Conservation (phyloP, 2,329 filamentous ascomycete species). For the Gremmenia infestans region DNA sequence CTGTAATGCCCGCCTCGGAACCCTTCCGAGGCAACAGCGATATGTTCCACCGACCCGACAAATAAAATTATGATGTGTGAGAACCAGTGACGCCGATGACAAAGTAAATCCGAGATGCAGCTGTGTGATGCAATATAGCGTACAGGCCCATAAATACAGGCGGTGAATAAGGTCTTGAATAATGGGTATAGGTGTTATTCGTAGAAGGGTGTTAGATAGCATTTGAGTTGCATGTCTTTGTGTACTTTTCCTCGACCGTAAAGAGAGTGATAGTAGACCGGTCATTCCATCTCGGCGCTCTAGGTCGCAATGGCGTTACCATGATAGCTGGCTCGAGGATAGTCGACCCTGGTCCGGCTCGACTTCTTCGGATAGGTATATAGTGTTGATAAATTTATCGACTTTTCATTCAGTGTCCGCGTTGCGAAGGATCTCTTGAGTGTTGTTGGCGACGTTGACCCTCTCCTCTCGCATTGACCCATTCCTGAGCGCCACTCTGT, state of each 20-base stretch:
- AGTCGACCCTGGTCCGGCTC: neutral
- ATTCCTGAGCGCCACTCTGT: conserved; percentile 47
- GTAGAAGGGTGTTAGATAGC: neutral
- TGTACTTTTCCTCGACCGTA: conserved; percentile 1
- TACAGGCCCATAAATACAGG: conserved; percentile 16
- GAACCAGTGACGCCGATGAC: conserved; percentile 11
- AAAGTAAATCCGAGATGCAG: conserved; percentile 17
- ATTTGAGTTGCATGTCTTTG: neutral
- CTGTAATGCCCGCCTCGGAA: conserved; percentile 12
- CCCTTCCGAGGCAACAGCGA: conserved; percentile 7
- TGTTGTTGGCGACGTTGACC: conserved; percentile 32
- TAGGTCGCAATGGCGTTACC: conserved; percentile 3
- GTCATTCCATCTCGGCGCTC: conserved; percentile 2
- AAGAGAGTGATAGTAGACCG: neutral
- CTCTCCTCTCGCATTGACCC: conserved; percentile 44
- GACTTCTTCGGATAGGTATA: neutral
- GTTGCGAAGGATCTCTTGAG: conserved; percentile 41
- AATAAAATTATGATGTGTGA: conserved; percentile 18
- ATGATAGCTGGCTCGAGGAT: conserved; percentile 6
- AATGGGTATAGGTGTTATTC: neutral
- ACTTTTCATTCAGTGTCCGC: conserved; percentile 27
- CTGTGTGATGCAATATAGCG: conserved; percentile 13
- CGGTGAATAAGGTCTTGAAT: neutral
- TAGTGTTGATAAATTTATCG: neutral
- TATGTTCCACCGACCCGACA: conserved; percentile 7